Evolutionary conservation across 768 basidiomycete genomes (phyloP), one percentile per base, ranked within the genome.

Genomic region (Psilocybe sp.): DNA sequence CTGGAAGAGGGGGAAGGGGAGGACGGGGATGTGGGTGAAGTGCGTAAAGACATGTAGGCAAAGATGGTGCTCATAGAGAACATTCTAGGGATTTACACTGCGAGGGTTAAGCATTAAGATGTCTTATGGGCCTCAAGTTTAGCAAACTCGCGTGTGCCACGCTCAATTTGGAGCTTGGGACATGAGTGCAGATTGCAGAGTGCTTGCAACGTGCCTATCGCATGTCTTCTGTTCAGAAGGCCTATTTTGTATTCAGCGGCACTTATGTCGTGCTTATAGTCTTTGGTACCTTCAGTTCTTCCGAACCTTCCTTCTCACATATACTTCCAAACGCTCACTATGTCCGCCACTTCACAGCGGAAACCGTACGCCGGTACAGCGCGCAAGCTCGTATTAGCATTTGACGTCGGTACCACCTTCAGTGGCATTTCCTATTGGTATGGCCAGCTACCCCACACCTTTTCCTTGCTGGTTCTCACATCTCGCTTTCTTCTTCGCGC

Each of bases 401-500:
- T 57, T 42, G 59, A 58, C 40, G 52, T 60, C 40, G 54, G 54
- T 13, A 60, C 59, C 14, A 60, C 59, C 3, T 58, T 54, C 32
- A 61, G 60, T 44, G 60, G 57, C 12, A 61, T 58, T 42, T 59
- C 60, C 3, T 59, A 52, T 28, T 50, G 60, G 60, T 57, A 20
- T 34, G 52, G 43, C 36, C 18, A 46, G 5, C 33, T 34, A 6
- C 15, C 40, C 23, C 41, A 34, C 4, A 12, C 31, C 34, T 15
- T 5, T 4, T 23, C 20, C 28, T 44, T 40, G 10, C 32, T 40
- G 43, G 37, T 15, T 18, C n/a, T 18, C 10, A 14, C 28, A 23
- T 40, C 37, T 49, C 18, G 31, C 44, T 43, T 1, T 16, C 16
- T 35, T 53, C 32, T 43, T 6, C 32, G 42, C 31, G 42, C 19